phyloP scores from a whole-genome alignment of 345 rosid genomes.

The Rhodamnia rubescens region DNA sequence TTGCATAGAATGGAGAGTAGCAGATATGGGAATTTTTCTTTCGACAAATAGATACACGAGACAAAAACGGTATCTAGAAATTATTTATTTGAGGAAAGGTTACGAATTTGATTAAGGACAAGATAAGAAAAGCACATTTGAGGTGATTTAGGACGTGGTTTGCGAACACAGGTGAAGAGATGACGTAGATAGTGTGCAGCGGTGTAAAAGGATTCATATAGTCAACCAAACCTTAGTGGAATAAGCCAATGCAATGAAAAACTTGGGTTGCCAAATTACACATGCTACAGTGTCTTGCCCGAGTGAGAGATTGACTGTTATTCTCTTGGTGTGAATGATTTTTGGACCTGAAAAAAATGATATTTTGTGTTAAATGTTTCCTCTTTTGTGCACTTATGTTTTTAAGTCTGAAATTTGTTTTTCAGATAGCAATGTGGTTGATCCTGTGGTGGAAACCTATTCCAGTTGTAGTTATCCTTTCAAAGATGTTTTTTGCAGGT shows the following conservation, averaged over 20 bases:
- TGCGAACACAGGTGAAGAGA: neutral
- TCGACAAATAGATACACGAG: neutral
- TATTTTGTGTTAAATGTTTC: neutral
- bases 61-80: neutral
- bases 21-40: neutral
- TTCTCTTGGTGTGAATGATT: neutral
- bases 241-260: neutral
- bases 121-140: neutral
- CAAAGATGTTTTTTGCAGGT: slow-evolving; percentile 91
- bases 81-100: neutral
- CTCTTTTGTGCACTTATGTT: neutral
- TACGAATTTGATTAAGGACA: neutral
- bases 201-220: neutral
- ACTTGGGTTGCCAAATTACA: neutral
- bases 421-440: slow-evolving; percentile 76
- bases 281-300: neutral
- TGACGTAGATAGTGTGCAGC: neutral
- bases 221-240: neutral
- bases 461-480: slow-evolving; percentile 37
- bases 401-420: slow-evolving; percentile 1
- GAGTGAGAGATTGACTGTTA: neutral
- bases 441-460: slow-evolving; percentile 70
- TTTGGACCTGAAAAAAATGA: neutral
- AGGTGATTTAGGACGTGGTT: neutral
- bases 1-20: neutral